A percentile compares a stretch with the other conserved stretches of the same genome.
Conservation (phyloP, 2,329 filamentous ascomycete genomes). For the Ascochyta clinopodiicola region DNA sequence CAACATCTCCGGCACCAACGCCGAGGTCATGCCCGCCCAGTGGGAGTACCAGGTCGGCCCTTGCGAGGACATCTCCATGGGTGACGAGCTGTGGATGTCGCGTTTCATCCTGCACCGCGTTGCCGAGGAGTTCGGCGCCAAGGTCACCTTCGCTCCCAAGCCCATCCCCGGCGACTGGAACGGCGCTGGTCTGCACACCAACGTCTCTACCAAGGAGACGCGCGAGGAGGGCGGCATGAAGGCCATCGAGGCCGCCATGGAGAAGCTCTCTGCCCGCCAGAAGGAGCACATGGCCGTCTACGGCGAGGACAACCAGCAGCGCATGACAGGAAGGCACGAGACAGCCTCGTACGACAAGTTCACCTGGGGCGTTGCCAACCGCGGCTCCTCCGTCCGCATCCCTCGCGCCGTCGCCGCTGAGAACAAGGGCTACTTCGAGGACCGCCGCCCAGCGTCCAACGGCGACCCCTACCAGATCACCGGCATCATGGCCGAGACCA, state of each 20-base stretch:
- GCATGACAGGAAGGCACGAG: constrained; percentile 93
- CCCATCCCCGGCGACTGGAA: constrained; percentile 97
- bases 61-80: constrained; percentile 84
- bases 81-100: constrained; percentile 95
- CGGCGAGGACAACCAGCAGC: constrained; percentile 92
- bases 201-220: constrained; percentile 91
- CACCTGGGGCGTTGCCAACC: constrained; percentile 93
- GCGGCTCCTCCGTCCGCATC: constrained; percentile 91
- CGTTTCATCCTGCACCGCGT: constrained; percentile 89
- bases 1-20: constrained; percentile 97
- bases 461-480: constrained; percentile 86
- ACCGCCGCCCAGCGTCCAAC: constrained; percentile 73
- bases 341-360: constrained; percentile 94
- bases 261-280: constrained; percentile 59
- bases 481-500: constrained; percentile 78
- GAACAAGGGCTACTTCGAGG: constrained; percentile 93
- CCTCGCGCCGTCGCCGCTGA: constrained; percentile 83
- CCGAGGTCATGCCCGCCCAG: constrained; percentile 97
- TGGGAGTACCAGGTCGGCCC: constrained; percentile 99
- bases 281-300: constrained; percentile 80
- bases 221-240: constrained; percentile 93
- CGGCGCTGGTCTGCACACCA: constrained; percentile 90
- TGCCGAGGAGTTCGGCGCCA: constrained; percentile 94
- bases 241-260: constrained; percentile 80
- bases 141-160: constrained; percentile 95